phyloP scores from a whole-genome alignment of 2,329 filamentous ascomycete genomes.

The Colletotrichum lindemuthianum region DNA sequence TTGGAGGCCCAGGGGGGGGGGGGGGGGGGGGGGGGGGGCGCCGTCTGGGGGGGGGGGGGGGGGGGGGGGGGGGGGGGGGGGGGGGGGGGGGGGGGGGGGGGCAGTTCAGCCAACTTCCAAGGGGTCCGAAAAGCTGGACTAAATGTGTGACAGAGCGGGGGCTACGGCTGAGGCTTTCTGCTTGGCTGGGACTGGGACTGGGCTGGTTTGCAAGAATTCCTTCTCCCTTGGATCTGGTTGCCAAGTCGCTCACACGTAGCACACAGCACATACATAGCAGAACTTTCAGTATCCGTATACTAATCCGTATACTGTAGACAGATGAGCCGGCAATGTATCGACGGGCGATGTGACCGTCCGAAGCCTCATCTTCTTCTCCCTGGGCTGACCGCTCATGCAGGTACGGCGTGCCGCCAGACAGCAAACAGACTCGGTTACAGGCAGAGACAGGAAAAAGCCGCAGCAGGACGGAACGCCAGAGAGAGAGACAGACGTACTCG shows the following conservation, averaged over 20 bases:
- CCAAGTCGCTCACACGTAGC: too few relatives aligned
- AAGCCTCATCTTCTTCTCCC: neutral
- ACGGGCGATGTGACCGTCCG: neutral
- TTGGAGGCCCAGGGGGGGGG: neutral
- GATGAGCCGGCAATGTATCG: neutral
- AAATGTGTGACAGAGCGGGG: too few relatives aligned
- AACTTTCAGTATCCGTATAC: neutral
- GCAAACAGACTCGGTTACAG: neutral
- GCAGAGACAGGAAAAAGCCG: neutral
- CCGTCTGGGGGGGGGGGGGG: neutral
- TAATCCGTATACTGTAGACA: neutral
- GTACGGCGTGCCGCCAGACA: slow-evolving; percentile 21
- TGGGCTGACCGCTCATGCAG: slow-evolving; percentile 28
- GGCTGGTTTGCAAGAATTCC: too few relatives aligned
- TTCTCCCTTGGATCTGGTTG: too few relatives aligned
- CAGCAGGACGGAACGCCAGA: neutral
- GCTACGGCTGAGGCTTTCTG: neutral
- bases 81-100: slow-evolving; percentile 13
- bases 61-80: slow-evolving; percentile 2
- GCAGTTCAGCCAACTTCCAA: slow-evolving; percentile 1
- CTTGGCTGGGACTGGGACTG: neutral
- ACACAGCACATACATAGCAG: too few relatives aligned
- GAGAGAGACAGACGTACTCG: neutral
- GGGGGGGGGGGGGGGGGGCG: slow-evolving; percentile 5
- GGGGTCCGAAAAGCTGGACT: neutral